phyloP scores from a whole-genome alignment of 202 grass and related monocot species.

The Musa balbisiana region DNA sequence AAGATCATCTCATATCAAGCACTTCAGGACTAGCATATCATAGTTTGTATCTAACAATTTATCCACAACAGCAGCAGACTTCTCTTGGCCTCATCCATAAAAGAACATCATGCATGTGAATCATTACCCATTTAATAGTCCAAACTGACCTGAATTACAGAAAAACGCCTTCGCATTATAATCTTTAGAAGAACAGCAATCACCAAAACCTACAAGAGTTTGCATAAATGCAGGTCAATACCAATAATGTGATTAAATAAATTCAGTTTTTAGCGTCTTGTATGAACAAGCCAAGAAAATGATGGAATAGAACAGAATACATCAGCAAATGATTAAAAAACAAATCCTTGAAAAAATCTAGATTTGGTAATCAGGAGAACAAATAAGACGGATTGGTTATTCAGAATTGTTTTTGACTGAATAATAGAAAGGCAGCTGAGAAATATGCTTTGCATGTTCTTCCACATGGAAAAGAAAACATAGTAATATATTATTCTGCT shows the following conservation, averaged over 20 bases:
- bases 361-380: too few relatives aligned
- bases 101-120: conserved; percentile 10
- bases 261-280: background rate
- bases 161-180: conserved; percentile 90
- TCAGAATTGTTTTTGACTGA: background rate
- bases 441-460: background rate
- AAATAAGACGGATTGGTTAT: too few relatives aligned
- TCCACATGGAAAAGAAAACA: background rate
- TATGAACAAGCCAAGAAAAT: background rate
- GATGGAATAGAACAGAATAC: too few relatives aligned
- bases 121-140: background rate
- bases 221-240: background rate
- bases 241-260: background rate
- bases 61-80: background rate
- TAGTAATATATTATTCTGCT: background rate
- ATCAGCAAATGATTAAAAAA: too few relatives aligned
- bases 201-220: conserved; percentile 60
- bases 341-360: too few relatives aligned
- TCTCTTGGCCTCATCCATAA: conserved; percentile 6
- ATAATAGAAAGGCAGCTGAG: background rate
- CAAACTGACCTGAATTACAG: conserved; percentile 78
- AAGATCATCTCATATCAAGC: background rate
- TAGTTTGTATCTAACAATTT: background rate
- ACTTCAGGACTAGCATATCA: background rate
- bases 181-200: conserved; percentile 94